phyloP scores from a whole-genome alignment of 2,329 filamentous ascomycete species.

The Cordyceps farinosa region DNA sequence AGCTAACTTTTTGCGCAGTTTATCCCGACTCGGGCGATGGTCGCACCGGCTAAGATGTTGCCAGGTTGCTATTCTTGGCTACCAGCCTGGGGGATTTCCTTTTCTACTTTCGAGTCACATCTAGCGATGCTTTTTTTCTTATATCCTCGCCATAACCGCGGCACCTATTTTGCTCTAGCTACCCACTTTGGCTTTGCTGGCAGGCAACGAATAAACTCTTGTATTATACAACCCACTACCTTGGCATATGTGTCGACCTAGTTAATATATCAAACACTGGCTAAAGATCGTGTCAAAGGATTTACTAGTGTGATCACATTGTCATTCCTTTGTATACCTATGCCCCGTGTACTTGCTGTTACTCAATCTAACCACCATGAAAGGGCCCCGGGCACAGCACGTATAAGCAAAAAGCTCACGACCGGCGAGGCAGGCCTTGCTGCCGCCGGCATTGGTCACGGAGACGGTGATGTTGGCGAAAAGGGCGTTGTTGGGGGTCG shows the following conservation, averaged over 20 bases:
- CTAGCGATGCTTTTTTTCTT: not conserved
- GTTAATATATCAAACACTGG: not conserved
- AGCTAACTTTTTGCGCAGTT: slow-evolving; percentile 7
- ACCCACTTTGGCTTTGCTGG: not conserved
- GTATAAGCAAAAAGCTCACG: too few species aligned
- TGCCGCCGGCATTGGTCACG: too few species aligned
- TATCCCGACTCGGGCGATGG: slow-evolving; percentile 2
- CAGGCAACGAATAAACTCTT: not conserved
- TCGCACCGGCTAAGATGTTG: not conserved
- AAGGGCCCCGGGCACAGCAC: too few species aligned
- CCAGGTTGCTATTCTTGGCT: not conserved
- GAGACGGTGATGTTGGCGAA: too few species aligned
- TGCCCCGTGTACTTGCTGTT: too few species aligned
- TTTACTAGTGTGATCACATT: too few species aligned
- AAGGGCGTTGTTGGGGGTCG: too few species aligned
- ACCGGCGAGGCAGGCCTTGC: too few species aligned
- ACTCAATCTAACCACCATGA: too few species aligned
- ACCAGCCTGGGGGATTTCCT: too few species aligned
- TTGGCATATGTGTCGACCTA: not conserved
- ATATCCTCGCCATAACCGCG: not conserved
- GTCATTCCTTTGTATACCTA: too few species aligned
- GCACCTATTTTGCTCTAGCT: not conserved
- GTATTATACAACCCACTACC: not conserved
- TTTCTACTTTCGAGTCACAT: not conserved
- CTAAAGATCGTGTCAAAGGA: not conserved